phyloP scores from a whole-genome alignment of 306 rosid species.

The Elaeagnus macrophylla region DNA sequence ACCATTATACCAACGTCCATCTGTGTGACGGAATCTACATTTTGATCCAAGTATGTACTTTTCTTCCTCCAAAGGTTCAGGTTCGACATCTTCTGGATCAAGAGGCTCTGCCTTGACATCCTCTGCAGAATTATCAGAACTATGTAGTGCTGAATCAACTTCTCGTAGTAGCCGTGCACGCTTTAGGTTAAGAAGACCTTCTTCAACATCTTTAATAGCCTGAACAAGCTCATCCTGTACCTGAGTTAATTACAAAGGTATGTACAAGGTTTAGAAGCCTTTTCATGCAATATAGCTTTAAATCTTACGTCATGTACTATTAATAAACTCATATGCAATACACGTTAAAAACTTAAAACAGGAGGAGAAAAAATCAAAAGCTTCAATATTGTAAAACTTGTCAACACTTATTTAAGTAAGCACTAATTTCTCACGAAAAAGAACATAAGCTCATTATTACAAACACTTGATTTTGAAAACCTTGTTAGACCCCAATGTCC shows the following conservation, averaged over 20 bases:
- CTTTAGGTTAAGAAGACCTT: conserved; percentile 76
- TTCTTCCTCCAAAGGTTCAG: conserved; percentile 43
- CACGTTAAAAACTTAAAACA: too few species aligned
- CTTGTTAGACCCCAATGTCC: too few species aligned
- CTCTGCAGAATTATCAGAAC: conserved; percentile 25
- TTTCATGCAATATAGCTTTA: background rate
- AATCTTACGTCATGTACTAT: background rate
- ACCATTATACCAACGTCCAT: conserved; percentile 94
- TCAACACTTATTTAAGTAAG: too few species aligned
- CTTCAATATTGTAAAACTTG: too few species aligned
- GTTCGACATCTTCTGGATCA: conserved; percentile 44
- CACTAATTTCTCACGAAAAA: too few species aligned
- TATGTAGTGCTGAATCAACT: conserved; percentile 50
- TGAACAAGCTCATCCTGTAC: conserved; percentile 73
- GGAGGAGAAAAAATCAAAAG: too few species aligned
- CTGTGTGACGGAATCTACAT: conserved; percentile 72
- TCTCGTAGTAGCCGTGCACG: conserved; percentile 67
- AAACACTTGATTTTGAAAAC: too few species aligned
- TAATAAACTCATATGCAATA: background rate
- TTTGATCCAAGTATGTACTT: conserved; percentile 66
- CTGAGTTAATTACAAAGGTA: conserved; percentile 28
- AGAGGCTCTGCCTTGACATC: conserved; percentile 47
- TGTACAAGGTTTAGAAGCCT: conserved; percentile 4
- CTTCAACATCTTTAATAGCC: conserved; percentile 84
- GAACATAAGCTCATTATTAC: too few species aligned